phyloP scores from a whole-genome alignment of 2,329 filamentous ascomycete species.

The Tolypocladium paradoxum region DNA sequence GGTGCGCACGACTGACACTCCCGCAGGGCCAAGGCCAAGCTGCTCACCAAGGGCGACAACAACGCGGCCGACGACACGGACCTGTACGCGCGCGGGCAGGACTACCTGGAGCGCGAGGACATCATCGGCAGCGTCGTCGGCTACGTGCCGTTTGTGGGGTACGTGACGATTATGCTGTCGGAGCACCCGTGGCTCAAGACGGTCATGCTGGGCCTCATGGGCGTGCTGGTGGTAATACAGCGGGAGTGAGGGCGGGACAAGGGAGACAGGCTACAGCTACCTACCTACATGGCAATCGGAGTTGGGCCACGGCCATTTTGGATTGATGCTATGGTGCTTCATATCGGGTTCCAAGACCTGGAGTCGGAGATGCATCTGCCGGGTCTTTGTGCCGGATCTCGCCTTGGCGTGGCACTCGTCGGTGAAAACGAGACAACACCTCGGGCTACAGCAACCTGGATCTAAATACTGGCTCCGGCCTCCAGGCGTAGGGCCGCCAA shows the following conservation, averaged over 20 bases:
- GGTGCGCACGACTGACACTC: conserved; percentile 2
- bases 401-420: too few relatives aligned
- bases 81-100: conserved; percentile 71
- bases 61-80: conserved; percentile 90
- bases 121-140: conserved; percentile 88
- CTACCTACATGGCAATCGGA: neutral
- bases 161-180: conserved; percentile 89
- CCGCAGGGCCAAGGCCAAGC: conserved; percentile 45
- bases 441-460: too few relatives aligned
- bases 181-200: conserved; percentile 98
- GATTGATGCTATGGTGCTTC: neutral
- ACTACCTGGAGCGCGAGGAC: conserved; percentile 76
- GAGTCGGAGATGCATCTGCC: too few relatives aligned
- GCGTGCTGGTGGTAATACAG: conserved; percentile 83
- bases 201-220: conserved; percentile 90
- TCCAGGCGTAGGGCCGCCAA: too few relatives aligned
- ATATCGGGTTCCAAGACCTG: neutral
- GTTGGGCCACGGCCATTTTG: neutral
- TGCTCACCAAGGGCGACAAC: conserved; percentile 97
- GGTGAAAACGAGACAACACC: too few relatives aligned
- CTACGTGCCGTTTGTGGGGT: conserved; percentile 91
- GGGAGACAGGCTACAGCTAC: neutral
- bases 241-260: conserved; percentile 49
- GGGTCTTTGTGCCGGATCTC: too few relatives aligned
- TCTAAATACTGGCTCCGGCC: too few relatives aligned